Percentiles rank a stretch among this genome's conserved stretches.
Evolutionary conservation across 768 basidiomycete species (phyloP).

Genomic region (Hortiboletus flavorubellus): DNA sequence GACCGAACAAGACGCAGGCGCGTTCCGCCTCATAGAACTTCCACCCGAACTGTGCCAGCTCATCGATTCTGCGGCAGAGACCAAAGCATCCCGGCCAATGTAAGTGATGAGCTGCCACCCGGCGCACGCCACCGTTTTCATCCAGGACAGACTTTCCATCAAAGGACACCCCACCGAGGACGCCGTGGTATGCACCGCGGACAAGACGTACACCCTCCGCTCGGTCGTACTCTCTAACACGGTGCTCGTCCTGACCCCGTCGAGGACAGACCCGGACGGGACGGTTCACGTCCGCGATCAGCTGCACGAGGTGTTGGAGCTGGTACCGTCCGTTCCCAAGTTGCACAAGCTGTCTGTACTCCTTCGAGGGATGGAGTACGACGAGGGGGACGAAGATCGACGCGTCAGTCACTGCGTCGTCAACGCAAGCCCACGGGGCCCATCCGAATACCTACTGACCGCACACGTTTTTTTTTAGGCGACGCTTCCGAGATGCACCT

Average conservation of each 20-base stretch:
- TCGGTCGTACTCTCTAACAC: conserved; percentile 91
- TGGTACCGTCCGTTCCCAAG: conserved; percentile 73
- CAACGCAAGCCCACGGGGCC: neutral
- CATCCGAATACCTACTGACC: neutral
- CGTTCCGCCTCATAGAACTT: conserved; percentile 72
- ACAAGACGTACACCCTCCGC: conserved; percentile 78
- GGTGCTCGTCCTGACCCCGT: conserved; percentile 65
- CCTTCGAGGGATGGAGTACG: conserved; percentile 65
- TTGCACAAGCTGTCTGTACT: conserved; percentile 61
- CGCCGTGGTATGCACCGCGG: conserved; percentile 82
- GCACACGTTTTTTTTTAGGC: conserved; percentile 14
- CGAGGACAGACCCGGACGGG: conserved; percentile 34
- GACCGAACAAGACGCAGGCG: conserved; percentile 44
- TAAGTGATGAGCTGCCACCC: neutral
- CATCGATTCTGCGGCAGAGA: conserved; percentile 50
- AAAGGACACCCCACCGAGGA: conserved; percentile 82
- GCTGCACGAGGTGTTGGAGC: conserved; percentile 80
- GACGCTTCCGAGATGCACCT: conserved; percentile 43
- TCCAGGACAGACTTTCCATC: conserved; percentile 55
- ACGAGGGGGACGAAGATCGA: conserved; percentile 54
- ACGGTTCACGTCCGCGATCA: conserved; percentile 73
- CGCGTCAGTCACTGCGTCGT: conserved; percentile 22
- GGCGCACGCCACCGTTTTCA: neutral
- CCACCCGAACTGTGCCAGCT: conserved; percentile 63
- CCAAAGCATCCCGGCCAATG: conserved; percentile 32